Evolutionary conservation across 2,329 filamentous ascomycete genomes (phyloP), one percentile per base, ranked within the genome.

Genomic region (Neonectria hederae): DNA sequence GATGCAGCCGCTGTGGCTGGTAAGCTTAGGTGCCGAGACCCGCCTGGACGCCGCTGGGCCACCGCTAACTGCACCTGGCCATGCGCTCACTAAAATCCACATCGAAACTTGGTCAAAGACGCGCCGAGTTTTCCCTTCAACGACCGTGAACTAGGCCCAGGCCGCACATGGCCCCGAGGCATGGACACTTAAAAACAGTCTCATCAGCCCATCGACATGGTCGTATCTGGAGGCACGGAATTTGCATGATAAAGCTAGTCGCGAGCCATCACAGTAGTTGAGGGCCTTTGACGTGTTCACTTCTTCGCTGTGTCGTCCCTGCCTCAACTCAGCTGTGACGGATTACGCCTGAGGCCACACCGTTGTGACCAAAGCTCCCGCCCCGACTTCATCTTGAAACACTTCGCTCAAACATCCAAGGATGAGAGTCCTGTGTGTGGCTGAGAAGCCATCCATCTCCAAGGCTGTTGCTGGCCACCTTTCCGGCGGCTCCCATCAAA

Each of bases 401-500:
- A 8, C 5, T 21, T 21, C 35, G 26, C 35, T 28, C 14, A 7
- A 38, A 21, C n/a, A 58, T 61, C 14, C 48, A 45, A 63, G 57
- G n/a, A 87, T 87, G 80, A 85, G 77, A 72, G 81, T 87, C 42
- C 77, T 87, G 13, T 87, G 85, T 68, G 85, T 87, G 72, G 85
- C 85, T 45, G 85, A 87, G 71, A 87, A 99, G 85, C 94, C 94
- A 38, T 97, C 95, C 45, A 97, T 99, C 67, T 93, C 96, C 62
- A 97, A 96, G 80, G 94, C 95, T 40, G 95, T 99, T 54, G 93
- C 96, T 42, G 88, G 89, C 62, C 95, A 98, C 83, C 86, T 99
- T 28, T 92, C 92, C 32, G 95, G 96, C 54, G 92, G 93, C 52
- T 82, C 83, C 19, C 84, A 90, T 63, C 86, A 88, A 77, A 90